phyloP scores from a whole-genome alignment of 1,139 yeast genomes.

The Lodderomyces pseudojiufengensis region DNA sequence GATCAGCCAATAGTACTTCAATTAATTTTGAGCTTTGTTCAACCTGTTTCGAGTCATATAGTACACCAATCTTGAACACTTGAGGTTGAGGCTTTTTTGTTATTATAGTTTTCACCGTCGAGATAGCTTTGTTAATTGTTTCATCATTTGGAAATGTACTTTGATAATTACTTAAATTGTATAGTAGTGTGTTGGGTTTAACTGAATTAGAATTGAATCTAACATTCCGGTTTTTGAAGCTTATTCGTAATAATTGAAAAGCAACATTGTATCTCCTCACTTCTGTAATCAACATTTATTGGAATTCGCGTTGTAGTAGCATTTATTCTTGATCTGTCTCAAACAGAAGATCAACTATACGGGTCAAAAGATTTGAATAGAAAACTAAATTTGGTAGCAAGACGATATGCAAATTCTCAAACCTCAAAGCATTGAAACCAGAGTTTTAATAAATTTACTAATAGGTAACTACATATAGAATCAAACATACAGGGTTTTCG shows the following conservation, averaged over 20 bases:
- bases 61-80: constrained; percentile 29
- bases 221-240: too few relatives aligned
- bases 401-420: too few relatives aligned
- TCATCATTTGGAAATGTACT: constrained; percentile 29
- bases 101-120: constrained; percentile 13
- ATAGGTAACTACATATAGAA: too few relatives aligned
- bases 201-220: too few relatives aligned
- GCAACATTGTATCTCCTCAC: too few relatives aligned
- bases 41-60: constrained; percentile 22
- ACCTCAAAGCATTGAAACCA: too few relatives aligned
- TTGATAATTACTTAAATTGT: constrained; percentile 12
- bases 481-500: too few relatives aligned
- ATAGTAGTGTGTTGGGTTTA: constrained; percentile 9
- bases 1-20: constrained; percentile 41
- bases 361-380: too few relatives aligned
- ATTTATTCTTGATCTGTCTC: neutral
- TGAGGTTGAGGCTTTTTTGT: constrained; percentile 7
- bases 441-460: too few relatives aligned
- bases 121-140: constrained; percentile 17
- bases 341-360: neutral
- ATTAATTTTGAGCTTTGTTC: constrained; percentile 25
- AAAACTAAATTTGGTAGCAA: too few relatives aligned
- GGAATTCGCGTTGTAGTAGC: neutral
- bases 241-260: too few relatives aligned
- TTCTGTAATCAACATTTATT: neutral